Evolutionary conservation across 1,284 basidiomycete species (phyloP), one percentile per base, ranked within the genome.

Genomic region (Trametes polyzona): DNA sequence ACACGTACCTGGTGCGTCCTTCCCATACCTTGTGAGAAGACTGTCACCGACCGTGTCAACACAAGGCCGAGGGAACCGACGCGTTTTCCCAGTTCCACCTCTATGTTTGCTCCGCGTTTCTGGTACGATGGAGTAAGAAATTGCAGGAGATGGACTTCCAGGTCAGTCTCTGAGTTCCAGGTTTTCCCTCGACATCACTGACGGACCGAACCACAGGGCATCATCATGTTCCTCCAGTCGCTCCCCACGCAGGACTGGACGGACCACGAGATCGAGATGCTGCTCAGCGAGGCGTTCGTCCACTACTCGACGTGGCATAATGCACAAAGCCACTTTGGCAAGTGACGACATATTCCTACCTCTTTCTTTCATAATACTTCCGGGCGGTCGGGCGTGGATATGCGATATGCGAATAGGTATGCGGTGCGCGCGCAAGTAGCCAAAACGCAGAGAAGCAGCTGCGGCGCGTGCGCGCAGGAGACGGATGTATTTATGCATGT

Each of bases 171-270:
- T 10, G 7, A 9, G 2, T 8, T 14, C 23, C 24, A 16, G 1
- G 1, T 3, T 16, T 24, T n/a, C 11, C 8, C 0, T 42, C n/a
- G 16, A 10, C 14, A 2, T 16, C n/a, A 1, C 29, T 46, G 4
- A 32, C 6, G 6, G 23, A 29, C 36, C 0, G 8, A 1, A 6
- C 7, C 57, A 3, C 64, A 96, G 93, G 95, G 94, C 48, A 97
- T 98, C 73, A 99, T 99, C 74, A 98, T 99, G 91, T 99, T 98
- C 77, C 81, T 99, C 3, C 96, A 99, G 74, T 93, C 93, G 3
- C 82, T 98, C 4, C 96, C 97, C 9, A 99, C 96, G 2, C 93
- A 96, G 68, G 83, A 84, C 49, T 99, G 97, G 96, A 87, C 86
- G 5, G 96, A 99, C 73, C 90, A 95, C 68, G 95, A 99, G 71